Base-by-base conservation (phyloP, 192 early-diverging fungal genomes). In the Entomortierella chlamydospora region DNA sequence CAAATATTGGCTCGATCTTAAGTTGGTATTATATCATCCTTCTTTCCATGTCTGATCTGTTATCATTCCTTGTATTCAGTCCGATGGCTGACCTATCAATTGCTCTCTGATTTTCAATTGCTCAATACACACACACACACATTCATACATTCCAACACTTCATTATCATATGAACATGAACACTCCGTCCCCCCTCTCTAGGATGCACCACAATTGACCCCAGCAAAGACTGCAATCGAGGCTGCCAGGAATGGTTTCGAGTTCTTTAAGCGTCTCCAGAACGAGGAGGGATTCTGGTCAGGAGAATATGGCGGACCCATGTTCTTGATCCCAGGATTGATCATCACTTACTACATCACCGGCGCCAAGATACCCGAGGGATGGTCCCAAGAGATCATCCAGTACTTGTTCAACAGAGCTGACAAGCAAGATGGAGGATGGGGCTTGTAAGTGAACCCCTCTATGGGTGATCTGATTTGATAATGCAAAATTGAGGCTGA, bases 281-380 rank as follows among this genome's bases (percentile, higher is more conserved):
- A 94, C 8, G 87, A 88, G 37, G 95, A 97, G 33, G 98, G 98
- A 8, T 96, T 98, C 85, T 99, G 94, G 92, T 92, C 93, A 2
- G 97, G 96, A 45, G 94, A 96, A 61, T 98, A 98, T 84, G 97
- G 95, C 65, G 98, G 98, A 2, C 98, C 98, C 39, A 93, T 98
- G 92, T 99, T 99, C 85, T 81, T 98, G 47, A 90, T 96, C 31
- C 96, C 96, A 18, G 98, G 98, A 28, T 65, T 98, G 1, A 89
- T 95, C 26, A 95, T 99, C 60, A 82, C 91, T 51, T 92, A 94
- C 85, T 96, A 98, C 78, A 91, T 98, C 64, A 95, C 95, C 0
- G 89, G 90, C 25, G 73, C 90, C 6, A 72, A 83, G 50, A 87
- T 94, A 37, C 89, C 87, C 18, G 85, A 93, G 7, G 85, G 86